Percentiles rank a stretch among this genome's conserved stretches.
phyloP scores from a whole-genome alignment of 2,329 filamentous ascomycete genomes.

The Rhynchosporium graminicola region DNA sequence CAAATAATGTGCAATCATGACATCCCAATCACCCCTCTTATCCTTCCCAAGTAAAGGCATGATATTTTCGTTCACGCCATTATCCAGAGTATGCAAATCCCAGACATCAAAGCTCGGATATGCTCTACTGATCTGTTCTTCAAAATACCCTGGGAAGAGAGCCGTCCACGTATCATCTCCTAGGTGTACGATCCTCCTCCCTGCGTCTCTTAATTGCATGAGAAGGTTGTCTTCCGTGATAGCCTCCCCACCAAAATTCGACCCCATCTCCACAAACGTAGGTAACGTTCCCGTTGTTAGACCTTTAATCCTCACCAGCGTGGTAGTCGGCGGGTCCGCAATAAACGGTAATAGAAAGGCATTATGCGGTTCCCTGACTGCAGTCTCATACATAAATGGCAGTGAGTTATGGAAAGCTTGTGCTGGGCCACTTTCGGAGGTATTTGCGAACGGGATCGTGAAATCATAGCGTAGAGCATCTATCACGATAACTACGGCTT shows the following conservation, averaged over 20 bases:
- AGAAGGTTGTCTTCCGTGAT: slow-evolving; percentile 90
- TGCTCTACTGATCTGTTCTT: slow-evolving; percentile 78
- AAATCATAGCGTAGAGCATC: slow-evolving; percentile 98
- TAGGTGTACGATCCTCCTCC: slow-evolving; percentile 83
- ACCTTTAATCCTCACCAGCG: slow-evolving; percentile 88
- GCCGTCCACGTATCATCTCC: slow-evolving; percentile 98
- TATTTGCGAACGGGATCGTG: slow-evolving; percentile 71
- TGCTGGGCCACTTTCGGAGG: slow-evolving; percentile 43
- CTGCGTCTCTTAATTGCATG: slow-evolving; percentile 61
- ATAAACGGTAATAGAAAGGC: slow-evolving; percentile 94
- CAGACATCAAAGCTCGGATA: slow-evolving; percentile 99
- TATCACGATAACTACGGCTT: slow-evolving; percentile 85
- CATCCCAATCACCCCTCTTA: slow-evolving; percentile 76
- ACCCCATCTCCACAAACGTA: slow-evolving; percentile 90
- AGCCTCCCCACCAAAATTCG: slow-evolving; percentile 90
- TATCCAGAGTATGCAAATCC: slow-evolving; percentile 96
- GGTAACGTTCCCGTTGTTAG: slow-evolving; percentile 93
- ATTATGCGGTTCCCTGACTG: slow-evolving; percentile 71
- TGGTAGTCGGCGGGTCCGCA: slow-evolving; percentile 92
- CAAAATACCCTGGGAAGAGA: slow-evolving; percentile 91
- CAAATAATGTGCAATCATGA: slow-evolving; percentile 91
- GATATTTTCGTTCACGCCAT: slow-evolving; percentile 89
- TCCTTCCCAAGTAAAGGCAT: slow-evolving; percentile 74
- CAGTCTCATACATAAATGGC: slow-evolving; percentile 82
- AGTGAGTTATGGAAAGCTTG: slow-evolving; percentile 82